A percentile compares a stretch with the other conserved stretches of the same genome.
phyloP scores from a whole-genome alignment of 1,139 yeast species.

The Yamadazyma friedrichii region DNA sequence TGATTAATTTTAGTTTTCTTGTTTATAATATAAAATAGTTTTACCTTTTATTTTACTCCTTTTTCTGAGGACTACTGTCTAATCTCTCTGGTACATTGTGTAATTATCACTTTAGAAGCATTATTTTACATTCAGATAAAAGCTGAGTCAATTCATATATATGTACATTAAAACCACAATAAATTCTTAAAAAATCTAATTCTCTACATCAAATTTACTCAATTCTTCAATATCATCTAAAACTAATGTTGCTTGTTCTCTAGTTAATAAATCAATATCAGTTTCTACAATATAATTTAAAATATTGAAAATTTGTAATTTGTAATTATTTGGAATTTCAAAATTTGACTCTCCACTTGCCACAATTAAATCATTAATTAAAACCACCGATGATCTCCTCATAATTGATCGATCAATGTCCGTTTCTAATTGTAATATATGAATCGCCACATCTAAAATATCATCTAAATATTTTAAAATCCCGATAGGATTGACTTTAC shows the following conservation, averaged over 20 bases:
- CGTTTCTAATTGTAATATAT: constrained; percentile 62
- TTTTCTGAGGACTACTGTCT: too few relatives aligned
- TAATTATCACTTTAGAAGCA: too few relatives aligned
- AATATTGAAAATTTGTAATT: constrained; percentile 35
- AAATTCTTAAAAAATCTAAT: too few relatives aligned
- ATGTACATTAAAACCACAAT: too few relatives aligned
- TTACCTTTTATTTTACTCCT: neutral
- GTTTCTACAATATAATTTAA: constrained; percentile 46
- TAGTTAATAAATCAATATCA: constrained; percentile 56
- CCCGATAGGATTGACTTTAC: constrained; percentile 60
- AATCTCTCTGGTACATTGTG: too few relatives aligned
- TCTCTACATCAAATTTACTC: neutral
- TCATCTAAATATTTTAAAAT: constrained; percentile 48
- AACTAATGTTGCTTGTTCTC: constrained; percentile 55
- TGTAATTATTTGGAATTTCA: constrained; percentile 49
- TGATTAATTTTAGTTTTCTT: constrained; percentile 51
- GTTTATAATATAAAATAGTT: constrained; percentile 7
- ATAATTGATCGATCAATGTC: constrained; percentile 48
- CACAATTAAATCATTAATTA: constrained; percentile 61
- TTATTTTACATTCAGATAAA: too few relatives aligned
- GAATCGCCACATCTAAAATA: constrained; percentile 72
- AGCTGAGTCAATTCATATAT: too few relatives aligned
- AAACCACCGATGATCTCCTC: constrained; percentile 73
- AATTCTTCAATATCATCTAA: constrained; percentile 43
- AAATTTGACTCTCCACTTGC: constrained; percentile 45